These are phyloP conservation scores for Tylopilus vinaceipallidus DNA, from an alignment of 768 basidiomycete genomes.

Conservation along the genomic window DNA sequence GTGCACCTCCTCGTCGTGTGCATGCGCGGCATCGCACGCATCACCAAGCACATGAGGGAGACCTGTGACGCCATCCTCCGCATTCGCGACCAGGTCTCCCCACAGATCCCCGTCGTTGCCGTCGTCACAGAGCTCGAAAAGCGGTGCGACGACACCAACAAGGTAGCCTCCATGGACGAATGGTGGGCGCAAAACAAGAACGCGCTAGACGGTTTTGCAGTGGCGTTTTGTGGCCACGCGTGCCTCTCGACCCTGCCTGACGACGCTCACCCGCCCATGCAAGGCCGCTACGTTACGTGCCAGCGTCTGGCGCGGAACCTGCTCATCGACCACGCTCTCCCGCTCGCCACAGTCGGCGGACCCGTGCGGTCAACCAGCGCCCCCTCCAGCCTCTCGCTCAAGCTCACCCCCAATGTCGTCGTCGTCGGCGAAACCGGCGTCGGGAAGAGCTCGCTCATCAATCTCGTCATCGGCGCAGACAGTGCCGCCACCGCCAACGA, in stretches of 20 bases:
- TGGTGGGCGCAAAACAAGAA: constrained; percentile 19
- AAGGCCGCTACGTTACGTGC: constrained; percentile 15
- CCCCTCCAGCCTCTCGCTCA: constrained; percentile 13
- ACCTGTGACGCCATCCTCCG: constrained; percentile 17
- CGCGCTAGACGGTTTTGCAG: neutral
- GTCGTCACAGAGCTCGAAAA: constrained; percentile 28
- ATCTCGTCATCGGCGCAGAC: constrained; percentile 14
- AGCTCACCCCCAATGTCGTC: constrained; percentile 31
- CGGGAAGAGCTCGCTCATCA: constrained; percentile 23
- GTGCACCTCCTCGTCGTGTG: constrained; percentile 27
- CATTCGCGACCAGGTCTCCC: constrained; percentile 21
- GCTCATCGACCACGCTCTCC: constrained; percentile 21
- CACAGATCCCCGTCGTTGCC: constrained; percentile 22
- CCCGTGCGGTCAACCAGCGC: neutral
- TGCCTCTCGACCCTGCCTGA: constrained; percentile 26
- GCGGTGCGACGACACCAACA: constrained; percentile 6
- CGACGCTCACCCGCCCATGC: constrained; percentile 16
- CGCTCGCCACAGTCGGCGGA: constrained; percentile 1
- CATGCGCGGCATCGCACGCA: constrained; percentile 19
- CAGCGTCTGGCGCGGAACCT: constrained; percentile 22
- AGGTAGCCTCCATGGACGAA: constrained; percentile 21
- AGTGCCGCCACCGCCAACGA: constrained; percentile 17
- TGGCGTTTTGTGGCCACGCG: constrained; percentile 20
- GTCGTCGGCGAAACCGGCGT: constrained; percentile 39
- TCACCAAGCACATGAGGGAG: constrained; percentile 24